These are phyloP conservation scores for Colletotrichum tamarilloi DNA, from an alignment of 2,329 filamentous ascomycete genomes.

Conservation along the genomic window DNA sequence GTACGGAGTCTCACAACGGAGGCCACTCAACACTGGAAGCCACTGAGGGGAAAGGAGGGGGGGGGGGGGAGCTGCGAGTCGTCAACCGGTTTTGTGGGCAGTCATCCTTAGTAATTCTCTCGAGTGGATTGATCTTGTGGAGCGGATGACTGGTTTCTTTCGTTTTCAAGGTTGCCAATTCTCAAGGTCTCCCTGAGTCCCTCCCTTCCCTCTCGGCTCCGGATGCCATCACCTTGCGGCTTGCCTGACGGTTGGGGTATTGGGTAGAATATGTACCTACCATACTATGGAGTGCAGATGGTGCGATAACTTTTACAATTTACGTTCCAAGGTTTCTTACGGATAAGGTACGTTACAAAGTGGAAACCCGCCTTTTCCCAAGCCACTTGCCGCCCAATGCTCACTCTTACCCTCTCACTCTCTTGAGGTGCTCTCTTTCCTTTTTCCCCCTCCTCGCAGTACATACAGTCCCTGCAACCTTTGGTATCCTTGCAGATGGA, in stretches of 20 bases:
- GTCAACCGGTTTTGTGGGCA: background rate
- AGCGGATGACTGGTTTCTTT: background rate
- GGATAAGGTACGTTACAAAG: background rate
- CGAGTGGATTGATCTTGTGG: background rate
- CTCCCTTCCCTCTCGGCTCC: background rate
- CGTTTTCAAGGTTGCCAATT: background rate
- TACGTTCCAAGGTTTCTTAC: background rate
- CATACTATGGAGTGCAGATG: too few relatives aligned
- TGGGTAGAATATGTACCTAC: background rate
- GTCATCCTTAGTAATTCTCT: background rate
- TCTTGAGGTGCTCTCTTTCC: too few relatives aligned
- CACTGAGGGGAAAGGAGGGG: background rate
- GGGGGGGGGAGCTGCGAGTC: background rate
- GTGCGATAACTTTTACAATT: too few relatives aligned
- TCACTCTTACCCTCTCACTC: background rate
- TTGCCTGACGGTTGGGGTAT: background rate
- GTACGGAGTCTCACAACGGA: background rate
- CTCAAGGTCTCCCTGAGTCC: background rate
- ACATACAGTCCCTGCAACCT: too few relatives aligned
- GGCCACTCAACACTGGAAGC: background rate
- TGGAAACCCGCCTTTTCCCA: background rate
- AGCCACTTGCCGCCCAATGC: slow-evolving; percentile 8
- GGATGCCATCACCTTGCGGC: background rate
- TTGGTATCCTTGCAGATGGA: background rate
- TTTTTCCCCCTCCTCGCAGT: background rate